Base-by-base conservation (phyloP, 768 basidiomycete genomes). In the Boletus rubroflammeus region DNA sequence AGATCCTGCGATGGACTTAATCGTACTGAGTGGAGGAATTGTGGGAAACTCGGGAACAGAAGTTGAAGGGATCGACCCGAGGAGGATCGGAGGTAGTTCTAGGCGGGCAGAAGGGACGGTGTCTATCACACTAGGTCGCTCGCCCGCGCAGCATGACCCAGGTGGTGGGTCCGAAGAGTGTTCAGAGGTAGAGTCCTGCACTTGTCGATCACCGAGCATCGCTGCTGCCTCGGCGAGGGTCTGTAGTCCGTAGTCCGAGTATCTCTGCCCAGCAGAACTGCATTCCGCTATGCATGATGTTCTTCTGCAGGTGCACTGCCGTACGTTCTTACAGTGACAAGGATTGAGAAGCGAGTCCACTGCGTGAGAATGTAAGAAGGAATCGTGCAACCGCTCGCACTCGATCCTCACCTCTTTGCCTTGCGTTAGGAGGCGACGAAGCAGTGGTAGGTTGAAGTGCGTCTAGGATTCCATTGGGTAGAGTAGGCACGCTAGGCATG, bases 391-490 rank as follows among this genome's bases (percentile, higher is more conserved):
- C 38, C 5, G 5, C 2, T 25, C 19, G 19, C 6, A 26, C 31
- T 13, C 7, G 23, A 31, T 42, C 5, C 61, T 57, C 65, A 83
- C 83, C 81, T 72, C 72, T 73, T 64, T 81, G 82, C 46, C 80
- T 75, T 40, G 74, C 66, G 64, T 81, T 75, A 23, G 79, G 61
- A 31, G 75, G 71, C 14, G 61, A 54, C 23, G 66, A 51, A 35
- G 59, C 57, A 15, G 59, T 52, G 31, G 71, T 60, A 60, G 68
- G 46, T 66, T 64, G 58, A 64, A 70, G 32, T 43, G 76, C 76
- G 68, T 88, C 87, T 53, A 78, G 80, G 28, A 90, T 73, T 34
- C 88, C 88, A 58, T 90, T 89, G 10, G 88, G 88, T 36, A 90
- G 68, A 1, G 88, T 79, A 13, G 88, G 88, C 3, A 77, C 75